phyloP scores from a whole-genome alignment of 192 early-diverging fungal species.

The Coemansia erecta region DNA sequence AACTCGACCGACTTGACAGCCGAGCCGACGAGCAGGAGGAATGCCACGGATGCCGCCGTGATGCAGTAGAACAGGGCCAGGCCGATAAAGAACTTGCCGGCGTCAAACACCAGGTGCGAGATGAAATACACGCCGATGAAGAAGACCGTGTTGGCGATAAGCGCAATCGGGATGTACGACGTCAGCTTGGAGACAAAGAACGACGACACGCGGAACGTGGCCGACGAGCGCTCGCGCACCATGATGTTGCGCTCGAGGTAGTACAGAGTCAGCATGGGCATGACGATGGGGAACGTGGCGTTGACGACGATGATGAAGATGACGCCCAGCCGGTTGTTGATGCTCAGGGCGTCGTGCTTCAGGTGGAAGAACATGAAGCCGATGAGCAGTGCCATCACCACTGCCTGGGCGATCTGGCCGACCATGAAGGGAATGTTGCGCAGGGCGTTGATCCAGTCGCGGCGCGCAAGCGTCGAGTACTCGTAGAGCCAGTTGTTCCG shows the following conservation, averaged over 20 bases:
- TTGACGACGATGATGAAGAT: conserved; percentile 53
- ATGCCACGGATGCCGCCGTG: conserved; percentile 36
- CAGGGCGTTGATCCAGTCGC: conserved; percentile 49
- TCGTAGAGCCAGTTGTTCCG: conserved; percentile 53
- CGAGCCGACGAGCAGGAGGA: conserved; percentile 44
- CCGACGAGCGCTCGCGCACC: conserved; percentile 60
- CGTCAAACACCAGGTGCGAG: conserved; percentile 29
- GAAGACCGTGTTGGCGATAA: conserved; percentile 33
- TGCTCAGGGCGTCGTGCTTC: conserved; percentile 35
- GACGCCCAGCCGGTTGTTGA: conserved; percentile 52
- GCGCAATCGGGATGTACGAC: conserved; percentile 46
- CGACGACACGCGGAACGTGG: conserved; percentile 60
- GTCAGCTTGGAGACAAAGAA: conserved; percentile 63
- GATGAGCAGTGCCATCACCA: conserved; percentile 46
- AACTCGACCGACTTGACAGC: conserved; percentile 35
- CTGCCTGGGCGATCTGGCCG: conserved; percentile 35
- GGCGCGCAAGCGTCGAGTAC: conserved; percentile 44
- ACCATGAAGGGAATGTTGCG: conserved; percentile 39
- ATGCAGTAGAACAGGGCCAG: conserved; percentile 32
- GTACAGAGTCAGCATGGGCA: conserved; percentile 49
- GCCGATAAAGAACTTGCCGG: conserved; percentile 42
- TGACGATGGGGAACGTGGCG: conserved; percentile 57
- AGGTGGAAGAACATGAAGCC: conserved; percentile 60
- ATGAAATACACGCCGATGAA: conserved; percentile 40
- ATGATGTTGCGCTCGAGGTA: conserved; percentile 53